Evolutionary conservation across 306 rosid genomes (phyloP).

Genomic region (Citrullus mucosospermus): DNA sequence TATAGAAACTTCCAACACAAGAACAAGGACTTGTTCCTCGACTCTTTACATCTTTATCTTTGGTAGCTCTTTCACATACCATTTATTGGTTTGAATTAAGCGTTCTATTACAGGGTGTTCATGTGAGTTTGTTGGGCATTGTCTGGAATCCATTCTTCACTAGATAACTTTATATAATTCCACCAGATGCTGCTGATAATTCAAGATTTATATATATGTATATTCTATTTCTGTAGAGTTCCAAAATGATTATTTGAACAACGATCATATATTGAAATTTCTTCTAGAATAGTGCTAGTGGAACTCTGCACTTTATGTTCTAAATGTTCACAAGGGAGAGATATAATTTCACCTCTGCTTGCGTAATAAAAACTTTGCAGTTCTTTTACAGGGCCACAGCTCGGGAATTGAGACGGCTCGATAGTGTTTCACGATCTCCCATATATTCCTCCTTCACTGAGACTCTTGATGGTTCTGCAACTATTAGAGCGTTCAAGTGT

Average conservation of each 20-base stretch:
- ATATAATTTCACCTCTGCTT: neutral
- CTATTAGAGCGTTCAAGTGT: slow-evolving; percentile 76
- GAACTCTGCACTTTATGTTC: neutral
- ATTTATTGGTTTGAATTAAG: neutral
- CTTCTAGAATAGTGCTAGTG: neutral
- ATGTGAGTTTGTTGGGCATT: neutral
- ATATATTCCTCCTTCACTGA: slow-evolving; percentile 87
- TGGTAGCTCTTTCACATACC: neutral
- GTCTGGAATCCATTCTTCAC: neutral
- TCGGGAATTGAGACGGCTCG: slow-evolving; percentile 81
- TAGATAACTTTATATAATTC: neutral
- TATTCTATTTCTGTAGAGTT: neutral
- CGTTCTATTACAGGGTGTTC: neutral
- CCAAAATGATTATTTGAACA: neutral
- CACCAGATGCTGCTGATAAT: neutral
- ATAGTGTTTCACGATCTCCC: slow-evolving; percentile 96
- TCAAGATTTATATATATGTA: no score
- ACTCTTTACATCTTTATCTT: neutral
- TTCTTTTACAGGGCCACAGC: slow-evolving; percentile 94
- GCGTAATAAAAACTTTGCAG: slow-evolving; percentile 27
- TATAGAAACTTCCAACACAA: no score
- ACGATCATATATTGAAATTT: neutral
- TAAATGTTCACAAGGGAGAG: neutral
- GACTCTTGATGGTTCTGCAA: slow-evolving; percentile 85
- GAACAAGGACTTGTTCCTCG: neutral